These are phyloP conservation scores for Solanum pinnatisectum DNA, from an alignment of 257 asterid genomes.

Conservation along the genomic window DNA sequence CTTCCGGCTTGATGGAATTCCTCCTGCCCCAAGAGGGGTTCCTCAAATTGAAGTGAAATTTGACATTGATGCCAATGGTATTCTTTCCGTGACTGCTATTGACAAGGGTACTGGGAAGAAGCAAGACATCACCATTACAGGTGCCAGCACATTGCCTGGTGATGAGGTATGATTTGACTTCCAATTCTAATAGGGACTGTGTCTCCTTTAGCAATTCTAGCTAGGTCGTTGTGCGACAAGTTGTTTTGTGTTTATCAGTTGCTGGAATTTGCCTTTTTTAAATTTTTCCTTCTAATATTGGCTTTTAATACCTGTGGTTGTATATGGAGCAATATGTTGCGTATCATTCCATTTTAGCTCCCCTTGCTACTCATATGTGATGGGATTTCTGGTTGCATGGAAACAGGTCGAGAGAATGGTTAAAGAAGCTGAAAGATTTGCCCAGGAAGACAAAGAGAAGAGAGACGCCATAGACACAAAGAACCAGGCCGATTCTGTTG, in stretches of 20 bases:
- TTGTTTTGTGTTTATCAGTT: neutral
- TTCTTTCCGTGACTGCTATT: slow-evolving; percentile 81
- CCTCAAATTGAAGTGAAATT: slow-evolving; percentile 97
- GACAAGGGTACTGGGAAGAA: slow-evolving; percentile 98
- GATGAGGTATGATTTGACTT: slow-evolving; percentile 52
- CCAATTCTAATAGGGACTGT: neutral
- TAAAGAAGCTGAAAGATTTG: slow-evolving; percentile 79
- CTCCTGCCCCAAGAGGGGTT: slow-evolving; percentile 98
- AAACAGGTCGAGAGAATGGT: slow-evolving; percentile 92
- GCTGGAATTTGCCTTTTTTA: neutral
- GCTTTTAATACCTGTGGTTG: neutral
- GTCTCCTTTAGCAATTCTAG: neutral
- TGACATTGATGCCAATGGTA: slow-evolving; percentile 95
- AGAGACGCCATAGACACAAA: slow-evolving; percentile 96
- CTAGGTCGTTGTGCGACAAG: neutral
- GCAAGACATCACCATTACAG: slow-evolving; percentile 94
- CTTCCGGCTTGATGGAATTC: slow-evolving; percentile 97
- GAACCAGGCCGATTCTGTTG: slow-evolving; percentile 91
- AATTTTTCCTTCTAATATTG: neutral
- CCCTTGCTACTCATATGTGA: neutral
- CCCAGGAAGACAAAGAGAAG: slow-evolving; percentile 97
- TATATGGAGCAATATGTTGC: neutral
- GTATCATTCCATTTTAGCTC: neutral
- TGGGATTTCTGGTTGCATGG: neutral
- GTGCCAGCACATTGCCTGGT: slow-evolving; percentile 93